These are phyloP conservation scores for Calophaca sinica DNA, from an alignment of 306 rosid species.

Conservation along the genomic window DNA sequence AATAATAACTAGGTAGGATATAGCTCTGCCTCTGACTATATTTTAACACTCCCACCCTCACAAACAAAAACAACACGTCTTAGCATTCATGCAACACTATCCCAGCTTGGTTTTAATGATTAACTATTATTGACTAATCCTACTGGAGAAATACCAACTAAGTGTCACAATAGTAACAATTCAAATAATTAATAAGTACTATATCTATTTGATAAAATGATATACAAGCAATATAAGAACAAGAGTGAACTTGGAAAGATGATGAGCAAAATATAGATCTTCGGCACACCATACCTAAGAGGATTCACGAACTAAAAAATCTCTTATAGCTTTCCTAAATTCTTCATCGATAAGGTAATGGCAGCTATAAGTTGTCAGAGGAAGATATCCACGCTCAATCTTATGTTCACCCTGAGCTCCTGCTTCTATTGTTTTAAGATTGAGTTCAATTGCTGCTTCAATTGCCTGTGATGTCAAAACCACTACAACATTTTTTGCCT, in stretches of 20 bases:
- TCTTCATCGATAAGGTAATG: conserved; percentile 76
- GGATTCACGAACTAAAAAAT: conserved; percentile 80
- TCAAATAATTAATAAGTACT: background rate
- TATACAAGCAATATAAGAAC: background rate
- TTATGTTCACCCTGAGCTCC: conserved; percentile 99
- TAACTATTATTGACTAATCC: background rate
- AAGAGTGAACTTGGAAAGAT: background rate
- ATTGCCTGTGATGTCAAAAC: conserved; percentile 72
- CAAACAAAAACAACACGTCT: conserved; percentile 18
- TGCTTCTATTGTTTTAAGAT: conserved; percentile 85
- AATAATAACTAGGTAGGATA: background rate
- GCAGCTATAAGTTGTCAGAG: conserved; percentile 86
- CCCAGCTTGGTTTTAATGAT: conserved; percentile 9
- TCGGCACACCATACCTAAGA: conserved; percentile 65
- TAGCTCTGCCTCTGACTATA: background rate
- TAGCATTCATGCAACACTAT: conserved; percentile 7
- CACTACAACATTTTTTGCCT: too few relatives aligned
- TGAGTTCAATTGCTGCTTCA: conserved; percentile 94
- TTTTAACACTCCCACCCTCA: background rate
- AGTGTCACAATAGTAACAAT: background rate
- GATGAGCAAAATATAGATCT: conserved; percentile 18
- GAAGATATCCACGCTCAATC: conserved; percentile 94
- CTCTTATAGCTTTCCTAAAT: conserved; percentile 71
- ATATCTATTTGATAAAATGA: conserved; percentile 22
- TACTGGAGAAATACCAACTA: background rate